Base-by-base conservation (phyloP, 2,329 filamentous ascomycete species). In the Stagonosporopsis tanaceti region DNA sequence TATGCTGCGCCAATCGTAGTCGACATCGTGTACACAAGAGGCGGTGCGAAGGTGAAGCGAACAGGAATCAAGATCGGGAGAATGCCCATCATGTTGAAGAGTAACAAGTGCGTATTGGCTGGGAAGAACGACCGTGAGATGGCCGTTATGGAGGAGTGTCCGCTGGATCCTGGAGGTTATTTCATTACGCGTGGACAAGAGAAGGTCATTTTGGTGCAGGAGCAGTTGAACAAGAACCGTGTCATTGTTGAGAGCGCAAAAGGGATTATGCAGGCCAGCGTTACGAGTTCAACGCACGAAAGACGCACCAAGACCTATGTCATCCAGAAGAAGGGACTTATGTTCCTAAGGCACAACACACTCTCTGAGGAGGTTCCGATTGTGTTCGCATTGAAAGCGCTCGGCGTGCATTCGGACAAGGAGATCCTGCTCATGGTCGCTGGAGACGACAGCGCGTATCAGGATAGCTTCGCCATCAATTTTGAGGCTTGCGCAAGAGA, bases 231-330 rank as follows among this genome's bases (percentile, higher is more conserved):
- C 84, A 99, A 99, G 85, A 99, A 99, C 78, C 88, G 95, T 81
- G 91, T 99, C 70, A 97, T 99, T 74, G 94, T 99, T 15, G 96
- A 99, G 78, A 89, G 92, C 53, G 96, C 96, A 80, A 98, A 97
- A 78, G 91, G 91, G 59, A 88, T 96, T 63, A 94, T 98, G 54
- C 92, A 94, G 66, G 95, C 96, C 35, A 98, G 95, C 1, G 95
- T 98, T 28, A 99, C 72, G 14, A 76, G 93, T 86, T 97, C 95
- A 28, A 98, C 96, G 1, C 93, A 97, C 77, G 95, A 98, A 76
- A 87, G 96, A 69, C 97, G 98, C 77, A 97, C 95, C 11, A 99
- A 99, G 81, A 97, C 92, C 53, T 97, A 98, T 68, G 92, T 99
- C 48, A 86, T 94, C 14, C 80, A 96, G 51, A 98, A 98, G 79